These are phyloP conservation scores for Tolypocladium nubicola DNA, from an alignment of 2,329 filamentous ascomycete species.

Conservation along the genomic window DNA sequence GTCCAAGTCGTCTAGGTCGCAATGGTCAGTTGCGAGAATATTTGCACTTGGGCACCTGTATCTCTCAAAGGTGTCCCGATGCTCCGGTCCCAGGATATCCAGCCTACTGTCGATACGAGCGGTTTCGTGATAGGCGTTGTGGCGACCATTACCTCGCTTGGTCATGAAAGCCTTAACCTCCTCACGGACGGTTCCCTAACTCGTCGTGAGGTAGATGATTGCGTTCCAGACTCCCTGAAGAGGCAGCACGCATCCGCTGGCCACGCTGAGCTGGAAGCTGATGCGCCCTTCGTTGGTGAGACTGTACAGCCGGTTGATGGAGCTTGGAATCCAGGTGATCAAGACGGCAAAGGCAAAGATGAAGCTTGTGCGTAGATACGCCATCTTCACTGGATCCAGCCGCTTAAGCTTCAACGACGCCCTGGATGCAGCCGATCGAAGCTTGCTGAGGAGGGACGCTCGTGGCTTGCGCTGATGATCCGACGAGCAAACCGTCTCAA, in stretches of 20 bases:
- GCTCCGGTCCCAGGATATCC: conserved; percentile 9
- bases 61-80: conserved; percentile 12
- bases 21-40: neutral
- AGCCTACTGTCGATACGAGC: conserved; percentile 17
- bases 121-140: conserved; percentile 3
- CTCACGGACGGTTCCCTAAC: conserved; percentile 28
- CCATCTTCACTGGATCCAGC: conserved; percentile 45
- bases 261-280: conserved; percentile 56
- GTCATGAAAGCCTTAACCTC: conserved; percentile 10
- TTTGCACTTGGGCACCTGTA: conserved; percentile 3
- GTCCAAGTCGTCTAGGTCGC: conserved; percentile 4
- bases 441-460: conserved; percentile 8
- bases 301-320: conserved; percentile 62
- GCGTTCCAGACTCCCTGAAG: conserved; percentile 75
- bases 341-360: conserved; percentile 49
- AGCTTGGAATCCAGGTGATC: conserved; percentile 54
- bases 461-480: conserved; percentile 7
- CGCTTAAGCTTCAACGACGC: conserved; percentile 20
- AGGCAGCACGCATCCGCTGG: conserved; percentile 60
- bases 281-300: conserved; percentile 38
- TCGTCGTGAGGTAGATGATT: conserved; percentile 63
- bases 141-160: conserved; percentile 4
- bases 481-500: conserved; percentile 19
- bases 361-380: conserved; percentile 49
- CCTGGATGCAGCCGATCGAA: conserved; percentile 15